Conservation (phyloP, 768 basidiomycete species). For the Trametopsis cervina region DNA sequence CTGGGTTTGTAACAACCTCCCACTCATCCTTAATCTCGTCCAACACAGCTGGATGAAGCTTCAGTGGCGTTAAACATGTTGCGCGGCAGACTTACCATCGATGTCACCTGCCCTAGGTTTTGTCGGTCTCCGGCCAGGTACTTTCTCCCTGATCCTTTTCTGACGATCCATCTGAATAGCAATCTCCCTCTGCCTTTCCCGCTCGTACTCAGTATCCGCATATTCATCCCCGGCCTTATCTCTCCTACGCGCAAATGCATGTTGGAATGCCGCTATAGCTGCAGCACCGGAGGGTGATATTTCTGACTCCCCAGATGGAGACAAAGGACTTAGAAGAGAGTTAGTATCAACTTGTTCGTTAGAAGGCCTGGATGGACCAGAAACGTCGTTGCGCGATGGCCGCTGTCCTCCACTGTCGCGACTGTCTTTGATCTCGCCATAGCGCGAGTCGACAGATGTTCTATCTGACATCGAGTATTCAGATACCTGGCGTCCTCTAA, state of each 20-base stretch:
- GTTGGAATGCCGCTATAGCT: conserved; percentile 66
- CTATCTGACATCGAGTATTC: conserved; percentile 49
- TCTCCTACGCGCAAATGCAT: conserved; percentile 49
- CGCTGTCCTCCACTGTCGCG: conserved; percentile 22
- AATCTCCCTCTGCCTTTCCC: conserved; percentile 51
- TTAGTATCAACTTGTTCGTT: conserved; percentile 10
- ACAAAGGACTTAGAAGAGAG: conserved; percentile 9
- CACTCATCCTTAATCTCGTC: conserved; percentile 85
- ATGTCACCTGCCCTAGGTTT: conserved; percentile 71
- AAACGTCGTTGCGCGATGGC: conserved; percentile 24
- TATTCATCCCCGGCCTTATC: conserved; percentile 46
- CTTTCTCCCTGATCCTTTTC: conserved; percentile 61
- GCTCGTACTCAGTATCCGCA: conserved; percentile 48
- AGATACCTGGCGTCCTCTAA: conserved; percentile 45
- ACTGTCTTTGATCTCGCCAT: conserved; percentile 36
- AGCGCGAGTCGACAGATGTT: conserved; percentile 37
- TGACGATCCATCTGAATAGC: conserved; percentile 63
- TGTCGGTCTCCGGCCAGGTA: conserved; percentile 46
- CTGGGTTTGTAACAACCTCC: conserved; percentile 80
- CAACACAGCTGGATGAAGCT: conserved; percentile 52
- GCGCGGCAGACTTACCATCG: conserved; percentile 30
- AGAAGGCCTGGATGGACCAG: conserved; percentile 3
- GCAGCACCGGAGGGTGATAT: conserved; percentile 31
- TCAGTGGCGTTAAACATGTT: not conserved
- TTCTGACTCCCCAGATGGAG: conserved; percentile 14